phyloP scores from a whole-genome alignment of 306 rosid genomes.

The Hippophae tibetana region DNA sequence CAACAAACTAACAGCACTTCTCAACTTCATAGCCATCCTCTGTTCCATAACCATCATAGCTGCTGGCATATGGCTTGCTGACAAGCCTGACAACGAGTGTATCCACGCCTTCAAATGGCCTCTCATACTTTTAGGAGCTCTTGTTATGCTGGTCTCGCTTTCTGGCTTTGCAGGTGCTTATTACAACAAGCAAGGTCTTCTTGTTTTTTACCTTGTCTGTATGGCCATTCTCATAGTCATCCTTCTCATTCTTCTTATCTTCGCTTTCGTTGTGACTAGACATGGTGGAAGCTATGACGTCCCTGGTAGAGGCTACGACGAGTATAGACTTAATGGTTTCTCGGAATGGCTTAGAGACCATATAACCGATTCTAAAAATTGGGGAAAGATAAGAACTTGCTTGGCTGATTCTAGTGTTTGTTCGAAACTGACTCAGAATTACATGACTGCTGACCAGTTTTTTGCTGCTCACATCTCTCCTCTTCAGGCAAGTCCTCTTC shows the following conservation, averaged over 20 bases:
- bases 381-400: conserved; percentile 62
- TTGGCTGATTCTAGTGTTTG: conserved; percentile 69
- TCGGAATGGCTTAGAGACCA: conserved; percentile 61
- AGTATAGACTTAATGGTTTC: conserved; percentile 47
- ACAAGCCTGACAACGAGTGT: conserved; percentile 77
- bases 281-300: conserved; percentile 50
- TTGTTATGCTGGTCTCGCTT: conserved; percentile 56
- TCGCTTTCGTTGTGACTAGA: conserved; percentile 62
- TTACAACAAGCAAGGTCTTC: conserved; percentile 58
- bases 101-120: conserved; percentile 71
- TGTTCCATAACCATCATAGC: conserved; percentile 68
- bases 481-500: conserved; percentile 41
- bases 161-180: conserved; percentile 83
- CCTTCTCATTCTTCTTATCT: conserved; percentile 54
- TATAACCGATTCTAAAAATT: conserved; percentile 36
- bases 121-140: conserved; percentile 50
- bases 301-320: conserved; percentile 43
- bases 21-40: conserved; percentile 61
- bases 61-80: conserved; percentile 87
- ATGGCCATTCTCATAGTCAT: conserved; percentile 69
- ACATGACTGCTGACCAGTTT: conserved; percentile 51
- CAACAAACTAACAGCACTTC: conserved; percentile 64
- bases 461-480: conserved; percentile 61
- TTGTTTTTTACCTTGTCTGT: conserved; percentile 70
- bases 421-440: conserved; percentile 34